Base-by-base conservation (phyloP, 164 flowering plant genomes). In the Umbellularia californica region DNA sequence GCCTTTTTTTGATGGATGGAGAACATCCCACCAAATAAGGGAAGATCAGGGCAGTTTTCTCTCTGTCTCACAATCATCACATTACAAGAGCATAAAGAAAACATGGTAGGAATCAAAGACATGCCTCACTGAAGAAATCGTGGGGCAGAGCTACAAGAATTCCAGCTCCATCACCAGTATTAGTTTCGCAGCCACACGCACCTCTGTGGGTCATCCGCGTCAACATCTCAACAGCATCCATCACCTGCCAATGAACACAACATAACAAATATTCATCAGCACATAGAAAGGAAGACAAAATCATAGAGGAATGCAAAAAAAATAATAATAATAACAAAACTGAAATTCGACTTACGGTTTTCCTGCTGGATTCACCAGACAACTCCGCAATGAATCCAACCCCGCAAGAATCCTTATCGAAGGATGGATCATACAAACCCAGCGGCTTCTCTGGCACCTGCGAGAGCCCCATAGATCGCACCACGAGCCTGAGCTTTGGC, bases 81-180 rank as follows among this genome's bases (percentile, higher is more conserved):
- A 55, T 41, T 14, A 55, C n/a, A 17, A 55, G n/a, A 55, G n/a
- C 60, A 55, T 15, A 55, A 55, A 55, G 5, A 55, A 55, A 20
- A 55, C 3, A 55, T 55, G 60, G 60, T 15, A 15, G 13, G 60
- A 55, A 55, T 25, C 12, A 19, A 11, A 75, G 25, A 74, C 75
- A 72, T 74, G 74, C 99, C 92, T 96, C 90, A 28, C 70, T 68
- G 76, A 79, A 91, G 84, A 96, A 96, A 2, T 81, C 85, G 73
- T 96, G 97, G 70, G 99, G 99, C 58, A 94, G 90, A 65, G 87
- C 95, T 4, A 94, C 97, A 63, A 96, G 97, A 83, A 96, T 85
- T n/a, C 99, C 99, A 74, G 99, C 99, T 58, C 99, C 99, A 81
- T 96, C 99, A 30, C 99, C 99, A 30, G 99, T 94, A 72, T 96